phyloP scores from a whole-genome alignment of 2,329 filamentous ascomycete genomes.

The Pseudogymnoascus verrucosus region DNA sequence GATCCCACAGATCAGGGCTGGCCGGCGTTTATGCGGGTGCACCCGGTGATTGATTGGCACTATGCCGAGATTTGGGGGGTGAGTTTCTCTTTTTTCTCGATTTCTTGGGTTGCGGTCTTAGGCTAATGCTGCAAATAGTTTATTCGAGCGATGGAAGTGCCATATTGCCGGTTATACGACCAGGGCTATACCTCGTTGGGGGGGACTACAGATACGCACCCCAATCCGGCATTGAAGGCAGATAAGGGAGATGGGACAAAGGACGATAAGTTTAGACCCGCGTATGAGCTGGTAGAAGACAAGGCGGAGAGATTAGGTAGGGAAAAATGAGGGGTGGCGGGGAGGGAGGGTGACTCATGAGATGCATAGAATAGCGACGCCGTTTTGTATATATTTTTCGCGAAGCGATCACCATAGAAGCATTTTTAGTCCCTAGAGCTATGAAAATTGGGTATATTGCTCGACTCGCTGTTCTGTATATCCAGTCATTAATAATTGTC shows the following conservation, averaged over 20 bases:
- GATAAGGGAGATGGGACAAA: slow-evolving; percentile 28
- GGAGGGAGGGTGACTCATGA: neutral
- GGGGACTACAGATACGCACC: slow-evolving; percentile 78
- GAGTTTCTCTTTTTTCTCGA: slow-evolving; percentile 33
- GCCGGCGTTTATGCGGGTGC: slow-evolving; percentile 86
- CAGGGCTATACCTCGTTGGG: slow-evolving; percentile 87
- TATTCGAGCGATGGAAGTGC: slow-evolving; percentile 67
- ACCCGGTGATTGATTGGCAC: slow-evolving; percentile 97
- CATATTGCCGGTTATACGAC: slow-evolving; percentile 85
- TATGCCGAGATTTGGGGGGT: slow-evolving; percentile 93
- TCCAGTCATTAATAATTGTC: neutral
- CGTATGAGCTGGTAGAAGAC: slow-evolving; percentile 68
- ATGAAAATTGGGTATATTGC: slow-evolving; percentile 7
- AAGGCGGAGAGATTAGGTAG: slow-evolving; percentile 72
- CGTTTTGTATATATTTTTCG: slow-evolving; percentile 7
- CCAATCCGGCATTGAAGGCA: slow-evolving; percentile 65
- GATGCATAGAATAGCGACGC: neutral
- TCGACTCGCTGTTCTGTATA: slow-evolving; percentile 1
- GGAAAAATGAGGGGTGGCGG: slow-evolving; percentile 30
- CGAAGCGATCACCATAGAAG: neutral
- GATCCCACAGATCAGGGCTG: slow-evolving; percentile 82
- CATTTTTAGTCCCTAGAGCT: slow-evolving; percentile 1
- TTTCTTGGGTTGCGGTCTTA: neutral
- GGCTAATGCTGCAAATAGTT: slow-evolving; percentile 11
- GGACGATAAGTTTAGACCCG: slow-evolving; percentile 51